Evolutionary conservation across 371 early-diverging fungal genomes (phyloP), one percentile per base, ranked within the genome.

Genomic region (Mortierella sp.): DNA sequence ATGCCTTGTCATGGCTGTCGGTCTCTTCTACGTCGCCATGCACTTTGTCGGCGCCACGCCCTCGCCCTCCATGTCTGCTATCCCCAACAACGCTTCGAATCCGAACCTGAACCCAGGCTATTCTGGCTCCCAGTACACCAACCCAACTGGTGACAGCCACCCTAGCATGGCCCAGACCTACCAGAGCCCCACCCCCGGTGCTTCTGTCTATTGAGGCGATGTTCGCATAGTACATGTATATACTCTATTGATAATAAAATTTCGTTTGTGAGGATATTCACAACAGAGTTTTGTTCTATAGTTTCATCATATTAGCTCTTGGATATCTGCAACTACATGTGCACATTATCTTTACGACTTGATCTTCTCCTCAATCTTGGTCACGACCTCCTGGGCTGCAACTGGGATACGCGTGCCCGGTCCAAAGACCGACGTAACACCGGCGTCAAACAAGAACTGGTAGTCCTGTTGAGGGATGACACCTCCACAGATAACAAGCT

Each of bases 401-500:
- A 87, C 68, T 6, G 94, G 94, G 60, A 94, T 92, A 56, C 86
- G 86, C 3, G 94, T 94, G 44, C 93, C 93, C 2, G 94, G 94
- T 0, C 94, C 94, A 81, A 92, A 94, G 31, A 94, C 88, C 30
- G 89, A 81, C 19, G 84, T 81, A 21, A 89, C 93, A n/a, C 94
- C 94, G 32, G 86, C 85, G 49, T 93, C 82, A 56, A 85, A 87
- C 67, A 94, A 72, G 79, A 88, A 94, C 37, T 90, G 82, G 80
- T 94, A 94, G 70, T 94, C 94, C 62, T 92, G 91, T 51, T 83
- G 86, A 37, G 95, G 94, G 59, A 94, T 94, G 19, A 94, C 95
- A 23, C 94, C 94, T 53, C 94, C 94, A 30, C 86, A 88, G 56
- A 94, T 88, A 2, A 94, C 87, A 7, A 93, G 23, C 64, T 88